Percentiles rank a stretch among this genome's conserved stretches.
These are phyloP conservation scores for Trametes meyenii DNA, from an alignment of 768 basidiomycete species.

Conservation along the genomic window DNA sequence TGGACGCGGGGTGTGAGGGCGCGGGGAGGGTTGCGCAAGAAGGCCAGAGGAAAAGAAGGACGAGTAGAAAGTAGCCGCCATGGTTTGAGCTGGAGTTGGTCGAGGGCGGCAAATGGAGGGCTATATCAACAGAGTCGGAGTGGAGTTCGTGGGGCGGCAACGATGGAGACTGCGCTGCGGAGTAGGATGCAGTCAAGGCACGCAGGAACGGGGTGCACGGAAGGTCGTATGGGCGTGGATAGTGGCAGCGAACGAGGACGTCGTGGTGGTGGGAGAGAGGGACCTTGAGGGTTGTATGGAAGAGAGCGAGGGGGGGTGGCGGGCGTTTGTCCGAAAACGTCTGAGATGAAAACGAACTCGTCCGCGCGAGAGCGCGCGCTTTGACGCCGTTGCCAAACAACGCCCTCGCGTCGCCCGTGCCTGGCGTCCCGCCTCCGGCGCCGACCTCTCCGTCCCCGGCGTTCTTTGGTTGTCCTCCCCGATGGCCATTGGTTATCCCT, in stretches of 20 bases:
- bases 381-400: conserved; percentile 24
- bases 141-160: conserved; percentile 12
- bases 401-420: conserved; percentile 11
- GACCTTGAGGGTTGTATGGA: background rate
- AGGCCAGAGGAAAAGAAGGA: conserved; percentile 73
- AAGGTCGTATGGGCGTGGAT: background rate
- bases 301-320: conserved; percentile 1
- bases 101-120: background rate
- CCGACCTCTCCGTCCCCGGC: background rate
- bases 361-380: background rate
- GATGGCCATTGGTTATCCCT: background rate
- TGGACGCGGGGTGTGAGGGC: conserved; percentile 22
- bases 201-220: background rate
- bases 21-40: conserved; percentile 48
- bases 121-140: background rate
- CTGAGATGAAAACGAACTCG: conserved; percentile 14
- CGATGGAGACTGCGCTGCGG: background rate
- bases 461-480: background rate
- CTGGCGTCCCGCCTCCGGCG: background rate
- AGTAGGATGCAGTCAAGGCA: background rate
- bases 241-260: background rate
- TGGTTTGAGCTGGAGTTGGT: background rate
- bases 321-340: background rate
- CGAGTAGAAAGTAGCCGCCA: conserved; percentile 48
- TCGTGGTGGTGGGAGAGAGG: background rate